Conservation (phyloP, 495 filamentous ascomycete genomes). For the Aeminium ludgeri region DNA sequence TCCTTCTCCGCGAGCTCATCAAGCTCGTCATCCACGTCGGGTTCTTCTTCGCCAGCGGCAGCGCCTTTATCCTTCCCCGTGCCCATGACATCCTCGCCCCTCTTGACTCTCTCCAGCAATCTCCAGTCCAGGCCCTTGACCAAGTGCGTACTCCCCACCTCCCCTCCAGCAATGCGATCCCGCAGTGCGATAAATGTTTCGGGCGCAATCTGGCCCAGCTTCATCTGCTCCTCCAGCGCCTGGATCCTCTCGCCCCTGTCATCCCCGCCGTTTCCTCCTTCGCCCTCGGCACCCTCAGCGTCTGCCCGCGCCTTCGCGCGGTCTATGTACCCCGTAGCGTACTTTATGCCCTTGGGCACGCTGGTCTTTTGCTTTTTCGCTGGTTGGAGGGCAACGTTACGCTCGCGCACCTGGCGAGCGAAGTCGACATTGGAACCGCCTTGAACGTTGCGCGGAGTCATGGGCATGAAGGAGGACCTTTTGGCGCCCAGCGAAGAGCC, state of each 20-base stretch:
- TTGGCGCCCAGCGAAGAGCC: conserved; percentile 23
- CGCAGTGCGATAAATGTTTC: conserved; percentile 55
- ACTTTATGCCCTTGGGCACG: conserved; percentile 67
- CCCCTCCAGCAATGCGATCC: conserved; percentile 66
- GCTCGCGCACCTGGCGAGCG: conserved; percentile 69
- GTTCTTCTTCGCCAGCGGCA: conserved; percentile 6
- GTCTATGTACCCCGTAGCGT: conserved; percentile 70
- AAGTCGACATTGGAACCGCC: conserved; percentile 46
- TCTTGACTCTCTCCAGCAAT: conserved; percentile 52
- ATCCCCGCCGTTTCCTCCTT: no score
- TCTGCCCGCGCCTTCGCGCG: conserved; percentile 42
- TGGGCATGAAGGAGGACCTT: conserved; percentile 21
- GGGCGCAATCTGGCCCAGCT: conserved; percentile 64
- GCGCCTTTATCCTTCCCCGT: conserved; percentile 1
- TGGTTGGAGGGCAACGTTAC: conserved; percentile 37
- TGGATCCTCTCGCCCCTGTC: conserved; percentile 49
- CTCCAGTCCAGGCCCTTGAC: conserved; percentile 83
- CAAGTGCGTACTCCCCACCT: conserved; percentile 61
- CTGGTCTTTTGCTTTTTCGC: conserved; percentile 38
- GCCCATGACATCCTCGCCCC: conserved; percentile 27
- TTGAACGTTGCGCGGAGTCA: conserved; percentile 43
- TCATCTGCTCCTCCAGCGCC: conserved; percentile 66
- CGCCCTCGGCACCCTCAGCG: conserved; percentile 25
- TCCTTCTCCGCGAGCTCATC: conserved; percentile 54
- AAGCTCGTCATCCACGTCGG: conserved; percentile 59